phyloP scores from a whole-genome alignment of 1,284 basidiomycete species.

The Trichosporon ovoides region DNA sequence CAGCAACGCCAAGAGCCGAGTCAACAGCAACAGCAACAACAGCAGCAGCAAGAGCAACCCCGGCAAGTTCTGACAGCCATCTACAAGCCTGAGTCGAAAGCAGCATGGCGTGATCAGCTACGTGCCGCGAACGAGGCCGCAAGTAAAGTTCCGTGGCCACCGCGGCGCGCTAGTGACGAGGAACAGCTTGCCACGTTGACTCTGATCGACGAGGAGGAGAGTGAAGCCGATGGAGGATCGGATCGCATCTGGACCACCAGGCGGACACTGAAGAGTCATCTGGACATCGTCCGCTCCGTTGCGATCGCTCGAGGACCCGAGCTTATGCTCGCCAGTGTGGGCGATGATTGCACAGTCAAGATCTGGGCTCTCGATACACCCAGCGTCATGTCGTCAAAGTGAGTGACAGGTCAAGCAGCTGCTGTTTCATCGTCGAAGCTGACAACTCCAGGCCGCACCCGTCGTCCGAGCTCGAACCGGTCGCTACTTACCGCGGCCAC shows the following conservation, averaged over 20 bases:
- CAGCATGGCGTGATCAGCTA: constrained; percentile 70
- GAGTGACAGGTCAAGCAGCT: constrained; percentile 14
- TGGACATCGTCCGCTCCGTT: constrained; percentile 85
- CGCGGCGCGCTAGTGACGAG: constrained; percentile 28
- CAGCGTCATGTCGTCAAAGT: constrained; percentile 32
- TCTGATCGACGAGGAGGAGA: constrained; percentile 52
- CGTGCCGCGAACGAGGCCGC: constrained; percentile 47
- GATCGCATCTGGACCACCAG: constrained; percentile 74
- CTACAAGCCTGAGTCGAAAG: constrained; percentile 73
- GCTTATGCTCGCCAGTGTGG: constrained; percentile 77
- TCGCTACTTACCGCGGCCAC: constrained; percentile 87
- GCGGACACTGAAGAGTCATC: constrained; percentile 75
- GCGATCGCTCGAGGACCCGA: constrained; percentile 75
- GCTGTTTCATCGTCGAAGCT: neutral
- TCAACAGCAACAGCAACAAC: neutral
- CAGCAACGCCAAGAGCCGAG: neutral
- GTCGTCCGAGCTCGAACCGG: constrained; percentile 73
- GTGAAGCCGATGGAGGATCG: constrained; percentile 17
- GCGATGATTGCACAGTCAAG: constrained; percentile 93
- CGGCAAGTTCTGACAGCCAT: constrained; percentile 65
- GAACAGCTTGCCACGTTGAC: constrained; percentile 36
- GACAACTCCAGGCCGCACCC: constrained; percentile 1
- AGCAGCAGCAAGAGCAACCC: neutral
- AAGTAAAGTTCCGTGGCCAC: constrained; percentile 31
- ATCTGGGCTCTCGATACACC: constrained; percentile 60